Percentiles rank a stretch among this genome's conserved stretches.
phyloP scores from a whole-genome alignment of 139 green algal species.

The Chlamydomonas urium region DNA sequence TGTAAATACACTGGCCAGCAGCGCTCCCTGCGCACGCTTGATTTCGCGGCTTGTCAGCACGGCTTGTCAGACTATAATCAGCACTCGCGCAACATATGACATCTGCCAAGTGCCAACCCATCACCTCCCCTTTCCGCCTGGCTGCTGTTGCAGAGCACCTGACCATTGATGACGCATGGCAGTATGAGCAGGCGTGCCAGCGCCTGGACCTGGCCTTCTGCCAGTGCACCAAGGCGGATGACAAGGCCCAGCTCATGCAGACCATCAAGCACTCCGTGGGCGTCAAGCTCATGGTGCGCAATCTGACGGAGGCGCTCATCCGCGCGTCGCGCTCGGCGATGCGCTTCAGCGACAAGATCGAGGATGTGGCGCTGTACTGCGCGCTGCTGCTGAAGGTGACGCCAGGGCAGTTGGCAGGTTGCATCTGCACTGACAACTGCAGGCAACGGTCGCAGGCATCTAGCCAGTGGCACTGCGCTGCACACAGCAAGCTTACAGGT shows the following conservation, averaged over 20 bases:
- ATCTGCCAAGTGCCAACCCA: no score
- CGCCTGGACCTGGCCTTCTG: background rate
- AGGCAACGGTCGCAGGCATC: no score
- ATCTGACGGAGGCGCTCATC: background rate
- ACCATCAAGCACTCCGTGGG: background rate
- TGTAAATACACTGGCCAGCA: no score
- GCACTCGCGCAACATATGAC: no score
- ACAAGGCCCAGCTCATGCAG: background rate
- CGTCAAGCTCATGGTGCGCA: background rate
- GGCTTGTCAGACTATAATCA: no score
- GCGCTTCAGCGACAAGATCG: background rate
- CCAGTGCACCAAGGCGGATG: background rate
- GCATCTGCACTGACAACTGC: no score
- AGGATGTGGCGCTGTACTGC: background rate
- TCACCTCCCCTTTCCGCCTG: no score
- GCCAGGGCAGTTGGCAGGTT: no score
- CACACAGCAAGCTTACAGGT: no score
- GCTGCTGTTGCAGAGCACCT: background rate
- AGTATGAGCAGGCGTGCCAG: background rate
- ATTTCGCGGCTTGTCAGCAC: no score
- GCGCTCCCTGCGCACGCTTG: no score
- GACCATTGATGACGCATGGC: background rate
- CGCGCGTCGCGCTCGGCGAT: background rate
- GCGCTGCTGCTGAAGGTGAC: background rate
- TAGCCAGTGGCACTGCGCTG: no score